These are phyloP conservation scores for Globisporangium cederbergense DNA, from an alignment of 352 stramenopile species.

Conservation along the genomic window DNA sequence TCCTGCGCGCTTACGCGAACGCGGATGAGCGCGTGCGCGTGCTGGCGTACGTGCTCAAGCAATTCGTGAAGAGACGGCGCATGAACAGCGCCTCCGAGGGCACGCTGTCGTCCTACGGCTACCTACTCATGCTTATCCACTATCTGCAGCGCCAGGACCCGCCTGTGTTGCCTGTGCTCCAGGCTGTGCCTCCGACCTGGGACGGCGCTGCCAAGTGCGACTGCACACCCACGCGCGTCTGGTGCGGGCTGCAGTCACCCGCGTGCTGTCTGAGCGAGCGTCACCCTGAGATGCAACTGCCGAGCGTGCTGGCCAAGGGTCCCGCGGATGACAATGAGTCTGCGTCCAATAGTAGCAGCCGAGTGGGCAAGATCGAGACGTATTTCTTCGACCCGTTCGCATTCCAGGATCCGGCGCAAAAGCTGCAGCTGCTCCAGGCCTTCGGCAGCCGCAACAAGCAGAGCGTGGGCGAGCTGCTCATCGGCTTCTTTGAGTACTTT, in stretches of 20 bases:
- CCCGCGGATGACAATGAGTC: slow-evolving; percentile 42
- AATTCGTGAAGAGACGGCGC: slow-evolving; percentile 73
- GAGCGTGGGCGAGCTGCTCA: slow-evolving; percentile 59
- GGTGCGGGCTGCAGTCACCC: slow-evolving; percentile 26
- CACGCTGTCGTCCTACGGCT: slow-evolving; percentile 83
- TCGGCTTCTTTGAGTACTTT: slow-evolving; percentile 79
- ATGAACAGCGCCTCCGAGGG: slow-evolving; percentile 85
- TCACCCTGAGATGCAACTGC: slow-evolving; percentile 30
- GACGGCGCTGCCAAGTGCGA: slow-evolving; percentile 29
- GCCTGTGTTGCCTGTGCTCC: slow-evolving; percentile 70
- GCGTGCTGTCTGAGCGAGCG: slow-evolving; percentile 41
- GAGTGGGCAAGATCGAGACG: slow-evolving; percentile 49
- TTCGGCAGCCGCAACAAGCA: slow-evolving; percentile 48
- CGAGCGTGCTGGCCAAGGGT: slow-evolving; percentile 48
- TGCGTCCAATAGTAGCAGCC: slow-evolving; percentile 13
- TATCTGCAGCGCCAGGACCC: slow-evolving; percentile 73
- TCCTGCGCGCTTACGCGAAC: slow-evolving; percentile 92
- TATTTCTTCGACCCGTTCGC: slow-evolving; percentile 84
- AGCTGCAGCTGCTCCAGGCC: slow-evolving; percentile 34
- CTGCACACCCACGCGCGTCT: slow-evolving; percentile 19
- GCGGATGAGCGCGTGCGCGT: slow-evolving; percentile 70
- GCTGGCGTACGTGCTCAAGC: slow-evolving; percentile 80
- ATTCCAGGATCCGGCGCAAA: slow-evolving; percentile 42
- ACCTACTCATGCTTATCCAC: slow-evolving; percentile 83
- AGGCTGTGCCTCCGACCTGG: slow-evolving; percentile 61